Evolutionary conservation across 768 basidiomycete genomes (phyloP), one percentile per base, ranked within the genome.

Genomic region (Cystobasidium ongulense): DNA sequence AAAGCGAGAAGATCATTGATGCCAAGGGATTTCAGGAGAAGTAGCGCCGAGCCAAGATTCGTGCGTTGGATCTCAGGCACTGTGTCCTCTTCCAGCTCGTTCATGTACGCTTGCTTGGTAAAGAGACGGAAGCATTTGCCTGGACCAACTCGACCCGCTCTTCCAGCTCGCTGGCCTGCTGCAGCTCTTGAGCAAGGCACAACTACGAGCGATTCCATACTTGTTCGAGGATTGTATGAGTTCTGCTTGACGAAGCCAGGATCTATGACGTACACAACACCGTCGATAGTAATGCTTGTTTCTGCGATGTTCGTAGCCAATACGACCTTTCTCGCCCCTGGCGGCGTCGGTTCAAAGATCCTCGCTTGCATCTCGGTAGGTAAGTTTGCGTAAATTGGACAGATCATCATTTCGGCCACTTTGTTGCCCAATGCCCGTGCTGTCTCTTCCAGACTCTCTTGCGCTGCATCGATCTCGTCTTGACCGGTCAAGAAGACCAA

Each of bases 161-260:
- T 88, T 63, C 96, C 96, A 0, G 96, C 96, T 74, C 96, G 85
- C 79, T 99, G 96, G 78, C 95, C 94, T 0, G 95, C 96, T 38
- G 96, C 97, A 33, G 96, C 96, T 76, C 94, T 86, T 25, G 96
- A 98, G 79, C 96, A 97, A 0, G 96, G 96, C 64, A 97, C 94
- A 38, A 99, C 92, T 17, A 92, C 87, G 17, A 99, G 84, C 0
- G 93, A 95, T 11, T 92, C 93, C 96, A 99, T 99, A 17, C 96
- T 95, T 53, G 96, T 96, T 79, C 94, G 86, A 1, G 96, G 96
- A 81, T 99, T 99, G 80, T 96, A 99, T 46, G 92, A 90, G 81
- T 99, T 98, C 80, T 99, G 96, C 84, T 99, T 99, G 77, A 98
- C 95, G 79, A 98, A 97, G 15, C 96, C 96, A 1, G 96, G 96